phyloP scores from a whole-genome alignment of 2,329 filamentous ascomycete species.

The Xenosphaeropsis pyriputrescens region DNA sequence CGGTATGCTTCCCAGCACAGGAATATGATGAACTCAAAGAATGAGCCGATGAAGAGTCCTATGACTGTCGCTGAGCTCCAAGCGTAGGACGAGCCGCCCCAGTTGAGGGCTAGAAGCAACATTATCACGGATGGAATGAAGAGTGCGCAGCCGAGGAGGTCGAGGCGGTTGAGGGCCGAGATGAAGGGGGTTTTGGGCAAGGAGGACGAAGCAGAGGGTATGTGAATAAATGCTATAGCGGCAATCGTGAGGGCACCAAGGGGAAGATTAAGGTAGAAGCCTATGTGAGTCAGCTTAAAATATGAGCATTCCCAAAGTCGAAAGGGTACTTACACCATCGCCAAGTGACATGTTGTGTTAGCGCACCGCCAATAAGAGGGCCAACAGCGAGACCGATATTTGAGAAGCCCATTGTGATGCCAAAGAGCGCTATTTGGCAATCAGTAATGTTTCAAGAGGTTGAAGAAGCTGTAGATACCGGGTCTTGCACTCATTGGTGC shows the following conservation, averaged over 20 bases:
- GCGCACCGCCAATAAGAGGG: constrained; percentile 18
- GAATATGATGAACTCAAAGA: constrained; percentile 9
- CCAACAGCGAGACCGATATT: constrained; percentile 6
- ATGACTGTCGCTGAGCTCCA: constrained; percentile 16
- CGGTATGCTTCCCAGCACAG: constrained; percentile 9
- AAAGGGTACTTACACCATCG: constrained; percentile 15
- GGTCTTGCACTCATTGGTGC: constrained; percentile 3
- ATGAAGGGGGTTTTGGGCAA: too few species aligned
- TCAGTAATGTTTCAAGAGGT: constrained; percentile 2
- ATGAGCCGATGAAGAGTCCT: constrained; percentile 12
- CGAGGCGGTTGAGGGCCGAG: constrained; percentile 9
- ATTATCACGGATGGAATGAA: constrained; percentile 16
- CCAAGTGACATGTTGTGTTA: constrained; percentile 19
- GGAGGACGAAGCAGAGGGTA: constrained; percentile 6
- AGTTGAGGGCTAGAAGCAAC: constrained; percentile 19
- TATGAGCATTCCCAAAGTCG: not conserved
- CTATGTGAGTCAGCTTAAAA: not conserved
- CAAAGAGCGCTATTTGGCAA: constrained; percentile 11
- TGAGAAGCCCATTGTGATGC: constrained; percentile 9
- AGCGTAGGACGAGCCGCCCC: constrained; percentile 16
- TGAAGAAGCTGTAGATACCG: constrained; percentile 2
- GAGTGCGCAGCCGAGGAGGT: constrained; percentile 17
- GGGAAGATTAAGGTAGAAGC: constrained; percentile 23
- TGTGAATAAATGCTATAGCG: constrained; percentile 20
- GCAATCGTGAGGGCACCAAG: constrained; percentile 18